These are phyloP conservation scores for Starmera quercuum DNA, from an alignment of 805 yeast species.

Conservation along the genomic window DNA sequence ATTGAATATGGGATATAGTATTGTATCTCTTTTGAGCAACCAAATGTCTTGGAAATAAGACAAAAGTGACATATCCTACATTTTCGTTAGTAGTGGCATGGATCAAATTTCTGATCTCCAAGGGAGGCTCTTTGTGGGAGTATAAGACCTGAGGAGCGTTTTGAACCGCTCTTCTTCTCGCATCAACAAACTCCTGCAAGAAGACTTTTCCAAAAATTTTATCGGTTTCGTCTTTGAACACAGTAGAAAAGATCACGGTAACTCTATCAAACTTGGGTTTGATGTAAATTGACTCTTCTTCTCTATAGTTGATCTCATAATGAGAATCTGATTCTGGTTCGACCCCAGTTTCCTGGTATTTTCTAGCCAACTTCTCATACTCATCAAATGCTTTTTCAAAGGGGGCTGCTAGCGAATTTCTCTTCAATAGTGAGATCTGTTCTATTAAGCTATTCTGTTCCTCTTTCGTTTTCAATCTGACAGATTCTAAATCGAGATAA, in stretches of 20 bases:
- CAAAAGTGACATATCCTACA: constrained; percentile 57
- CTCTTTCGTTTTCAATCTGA: constrained; percentile 36
- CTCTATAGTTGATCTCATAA: constrained; percentile 68
- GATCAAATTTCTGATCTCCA: constrained; percentile 57
- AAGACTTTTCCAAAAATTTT: constrained; percentile 84
- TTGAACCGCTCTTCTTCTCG: constrained; percentile 91
- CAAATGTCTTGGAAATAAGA: constrained; percentile 76
- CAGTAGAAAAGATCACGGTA: constrained; percentile 90
- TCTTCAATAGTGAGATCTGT: constrained; percentile 68
- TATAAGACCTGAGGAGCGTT: constrained; percentile 97
- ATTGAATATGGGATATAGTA: constrained; percentile 84
- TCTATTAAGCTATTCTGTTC: constrained; percentile 44
- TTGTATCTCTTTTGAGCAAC: constrained; percentile 64
- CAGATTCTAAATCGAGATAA: constrained; percentile 47
- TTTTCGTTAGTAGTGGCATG: constrained; percentile 31
- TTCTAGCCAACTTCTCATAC: constrained; percentile 51
- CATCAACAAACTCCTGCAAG: constrained; percentile 90
- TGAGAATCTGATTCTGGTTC: constrained; percentile 16
- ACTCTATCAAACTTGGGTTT: constrained; percentile 93
- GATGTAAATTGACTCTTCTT: constrained; percentile 84
- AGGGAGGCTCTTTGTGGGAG: constrained; percentile 86
- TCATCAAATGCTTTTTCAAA: constrained; percentile 79
- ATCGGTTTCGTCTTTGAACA: constrained; percentile 95
- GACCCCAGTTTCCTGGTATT: constrained; percentile 21
- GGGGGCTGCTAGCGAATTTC: constrained; percentile 88